These are phyloP conservation scores for Leccinum fibrillosum DNA, from an alignment of 768 basidiomycete species.

Conservation along the genomic window DNA sequence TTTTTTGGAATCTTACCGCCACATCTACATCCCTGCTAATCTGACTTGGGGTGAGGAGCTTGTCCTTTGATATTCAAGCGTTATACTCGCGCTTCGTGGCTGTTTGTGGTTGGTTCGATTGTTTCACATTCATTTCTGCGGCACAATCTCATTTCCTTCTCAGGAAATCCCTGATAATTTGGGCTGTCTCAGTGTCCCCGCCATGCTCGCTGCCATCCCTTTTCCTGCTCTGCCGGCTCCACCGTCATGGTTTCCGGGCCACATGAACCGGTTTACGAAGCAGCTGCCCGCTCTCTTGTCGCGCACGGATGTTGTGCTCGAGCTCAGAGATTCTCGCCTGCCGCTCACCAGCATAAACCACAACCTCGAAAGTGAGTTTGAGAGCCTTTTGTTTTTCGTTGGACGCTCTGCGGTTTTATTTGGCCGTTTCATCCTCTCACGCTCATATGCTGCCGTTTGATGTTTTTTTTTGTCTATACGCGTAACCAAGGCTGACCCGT, in stretches of 20 bases:
- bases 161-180: slow-evolving; percentile 7
- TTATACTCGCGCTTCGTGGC: slow-evolving; percentile 3
- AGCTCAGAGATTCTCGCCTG: slow-evolving; percentile 89
- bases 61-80: background rate
- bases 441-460: slow-evolving; percentile 1
- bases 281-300: slow-evolving; percentile 73
- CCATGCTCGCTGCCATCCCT: slow-evolving; percentile 35
- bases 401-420: background rate
- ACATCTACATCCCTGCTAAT: background rate
- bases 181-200: slow-evolving; percentile 9
- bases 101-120: background rate
- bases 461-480: slow-evolving; percentile 10
- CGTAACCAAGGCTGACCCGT: slow-evolving; percentile 6
- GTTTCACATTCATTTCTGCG: slow-evolving; percentile 6
- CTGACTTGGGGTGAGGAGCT: background rate
- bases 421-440: slow-evolving; percentile 24
- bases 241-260: slow-evolving; percentile 94
- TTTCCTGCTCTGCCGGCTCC: slow-evolving; percentile 59
- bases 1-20: background rate
- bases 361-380: slow-evolving; percentile 70
- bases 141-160: slow-evolving; percentile 10
- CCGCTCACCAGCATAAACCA: slow-evolving; percentile 94
- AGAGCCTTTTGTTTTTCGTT: background rate
- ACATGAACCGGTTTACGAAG: slow-evolving; percentile 87
- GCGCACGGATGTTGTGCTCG: slow-evolving; percentile 87